phyloP scores from a whole-genome alignment of 805 yeast species.

The Yarrowia osloensis region DNA sequence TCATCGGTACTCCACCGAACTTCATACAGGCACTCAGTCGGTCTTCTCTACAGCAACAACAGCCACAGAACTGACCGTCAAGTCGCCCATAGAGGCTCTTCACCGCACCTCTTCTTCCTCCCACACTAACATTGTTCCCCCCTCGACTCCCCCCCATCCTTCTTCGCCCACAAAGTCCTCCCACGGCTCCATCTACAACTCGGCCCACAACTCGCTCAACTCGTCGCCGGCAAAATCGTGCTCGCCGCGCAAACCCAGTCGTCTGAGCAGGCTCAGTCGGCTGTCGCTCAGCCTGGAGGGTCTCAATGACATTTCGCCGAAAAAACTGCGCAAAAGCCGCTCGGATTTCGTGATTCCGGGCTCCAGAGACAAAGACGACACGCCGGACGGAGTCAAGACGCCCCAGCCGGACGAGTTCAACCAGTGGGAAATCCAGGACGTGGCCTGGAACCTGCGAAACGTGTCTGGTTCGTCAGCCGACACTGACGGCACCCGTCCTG shows the following conservation, averaged over 20 bases:
- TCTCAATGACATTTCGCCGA: conserved; percentile 14
- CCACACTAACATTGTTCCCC: neutral
- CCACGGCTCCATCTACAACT: conserved; percentile 19
- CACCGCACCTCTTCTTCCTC: no score
- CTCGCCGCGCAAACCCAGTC: conserved; percentile 4
- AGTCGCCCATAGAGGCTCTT: neutral
- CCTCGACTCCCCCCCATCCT: neutral
- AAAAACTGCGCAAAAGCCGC: conserved; percentile 16
- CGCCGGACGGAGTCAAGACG: neutral
- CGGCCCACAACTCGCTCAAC: conserved; percentile 1
- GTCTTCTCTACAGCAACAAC: conserved; percentile 5
- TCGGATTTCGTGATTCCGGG: neutral
- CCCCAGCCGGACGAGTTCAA: conserved; percentile 26
- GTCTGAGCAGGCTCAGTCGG: conserved; percentile 23
- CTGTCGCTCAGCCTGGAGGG: conserved; percentile 8
- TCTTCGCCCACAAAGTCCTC: conserved; percentile 1
- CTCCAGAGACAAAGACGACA: neutral
- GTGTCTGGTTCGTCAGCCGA: conserved; percentile 28
- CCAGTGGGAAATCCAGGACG: conserved; percentile 31
- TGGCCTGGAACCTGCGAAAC: conserved; percentile 30
- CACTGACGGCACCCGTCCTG: neutral
- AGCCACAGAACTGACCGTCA: conserved; percentile 1
- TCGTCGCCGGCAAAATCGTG: conserved; percentile 13
- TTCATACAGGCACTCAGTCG: conserved; percentile 4
- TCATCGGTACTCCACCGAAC: neutral